A percentile compares a stretch with the other conserved stretches of the same genome.
Conservation (phyloP, 2,329 filamentous ascomycete genomes). For the Hypoxylon rubiginosum region DNA sequence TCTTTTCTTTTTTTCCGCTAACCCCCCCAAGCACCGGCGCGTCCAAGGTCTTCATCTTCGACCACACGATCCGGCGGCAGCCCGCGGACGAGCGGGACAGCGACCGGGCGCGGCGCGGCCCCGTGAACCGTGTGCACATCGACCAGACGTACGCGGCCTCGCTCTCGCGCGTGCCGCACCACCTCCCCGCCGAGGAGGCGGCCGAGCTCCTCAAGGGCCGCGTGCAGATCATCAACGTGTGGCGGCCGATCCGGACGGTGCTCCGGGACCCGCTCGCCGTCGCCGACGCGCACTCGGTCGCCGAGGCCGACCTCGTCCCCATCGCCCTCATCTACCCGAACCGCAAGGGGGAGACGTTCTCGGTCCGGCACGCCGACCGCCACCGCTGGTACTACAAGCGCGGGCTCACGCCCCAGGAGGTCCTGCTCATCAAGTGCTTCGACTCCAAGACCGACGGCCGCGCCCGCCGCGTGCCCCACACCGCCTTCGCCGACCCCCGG, state of each 20-base stretch:
- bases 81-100: slow-evolving; percentile 63
- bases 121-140: slow-evolving; percentile 68
- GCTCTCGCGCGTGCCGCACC: slow-evolving; percentile 57
- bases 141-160: slow-evolving; percentile 66
- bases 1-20: no score
- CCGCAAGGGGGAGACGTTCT: slow-evolving; percentile 64
- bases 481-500: slow-evolving; percentile 65
- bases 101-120: slow-evolving; percentile 60
- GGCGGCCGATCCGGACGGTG: slow-evolving; percentile 65
- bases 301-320: slow-evolving; percentile 64
- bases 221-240: slow-evolving; percentile 69
- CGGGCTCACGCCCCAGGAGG: slow-evolving; percentile 65
- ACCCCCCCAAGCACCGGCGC: slow-evolving; percentile 64
- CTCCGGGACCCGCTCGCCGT: slow-evolving; percentile 67
- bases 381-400: slow-evolving; percentile 68
- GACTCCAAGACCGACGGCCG: slow-evolving; percentile 69
- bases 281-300: slow-evolving; percentile 64
- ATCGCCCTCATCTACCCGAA: slow-evolving; percentile 65
- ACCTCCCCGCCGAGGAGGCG: slow-evolving; percentile 61
- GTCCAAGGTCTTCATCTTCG: slow-evolving; percentile 69
- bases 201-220: slow-evolving; percentile 60
- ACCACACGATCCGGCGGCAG: slow-evolving; percentile 68
- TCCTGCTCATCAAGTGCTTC: slow-evolving; percentile 72
- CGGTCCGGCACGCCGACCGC: slow-evolving; percentile 56
- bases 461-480: slow-evolving; percentile 67